Conservation (phyloP, 1,284 basidiomycete species). For the Sporisorium scitamineum region DNA sequence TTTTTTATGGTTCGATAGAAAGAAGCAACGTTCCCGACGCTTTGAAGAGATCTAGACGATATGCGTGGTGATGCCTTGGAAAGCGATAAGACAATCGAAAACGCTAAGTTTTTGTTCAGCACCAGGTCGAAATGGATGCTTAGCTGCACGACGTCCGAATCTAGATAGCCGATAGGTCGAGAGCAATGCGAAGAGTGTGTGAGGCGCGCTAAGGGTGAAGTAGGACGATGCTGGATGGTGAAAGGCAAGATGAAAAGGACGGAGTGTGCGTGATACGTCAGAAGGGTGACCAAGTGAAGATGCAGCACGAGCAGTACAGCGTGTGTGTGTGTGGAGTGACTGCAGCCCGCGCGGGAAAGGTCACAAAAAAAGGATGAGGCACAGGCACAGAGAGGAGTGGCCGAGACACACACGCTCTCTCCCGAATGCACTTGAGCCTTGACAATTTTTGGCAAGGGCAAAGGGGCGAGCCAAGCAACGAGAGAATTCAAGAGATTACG, state of each 20-base stretch:
- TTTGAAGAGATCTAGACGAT: background rate
- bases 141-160: background rate
- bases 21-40: background rate
- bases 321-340: background rate
- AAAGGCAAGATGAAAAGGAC: background rate
- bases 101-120: constrained; percentile 1
- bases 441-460: background rate
- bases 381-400: background rate
- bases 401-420: constrained; percentile 8
- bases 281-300: background rate
- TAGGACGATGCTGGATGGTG: background rate
- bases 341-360: background rate
- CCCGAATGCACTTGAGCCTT: background rate
- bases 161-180: background rate
- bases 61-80: constrained; percentile 1
- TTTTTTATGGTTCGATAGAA: background rate
- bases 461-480: no score
- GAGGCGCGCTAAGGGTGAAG: background rate
- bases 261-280: background rate
- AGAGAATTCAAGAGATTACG: background rate
- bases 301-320: background rate
- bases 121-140: background rate
- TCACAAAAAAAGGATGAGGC: background rate
- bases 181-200: background rate
- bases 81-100: background rate